phyloP scores from a whole-genome alignment of 2,329 filamentous ascomycete species.

The Neoarthrinium moseri region DNA sequence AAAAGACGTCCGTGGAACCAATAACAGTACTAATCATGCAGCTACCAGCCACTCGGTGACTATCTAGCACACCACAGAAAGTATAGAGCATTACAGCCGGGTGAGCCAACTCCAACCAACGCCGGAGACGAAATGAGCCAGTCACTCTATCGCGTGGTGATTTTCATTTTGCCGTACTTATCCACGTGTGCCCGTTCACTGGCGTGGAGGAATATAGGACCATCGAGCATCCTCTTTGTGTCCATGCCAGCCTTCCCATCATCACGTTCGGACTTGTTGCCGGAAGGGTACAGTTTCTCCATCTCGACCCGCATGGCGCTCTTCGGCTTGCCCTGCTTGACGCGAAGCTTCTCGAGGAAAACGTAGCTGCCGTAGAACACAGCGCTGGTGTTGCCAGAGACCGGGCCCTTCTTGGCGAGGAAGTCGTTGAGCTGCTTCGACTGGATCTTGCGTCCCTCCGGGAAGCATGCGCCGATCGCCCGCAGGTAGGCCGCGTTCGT shows the following conservation, averaged over 20 bases:
- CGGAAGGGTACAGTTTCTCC: conserved; percentile 35
- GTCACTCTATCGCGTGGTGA: no score
- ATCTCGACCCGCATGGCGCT: conserved; percentile 48
- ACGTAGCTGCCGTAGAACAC: conserved; percentile 56
- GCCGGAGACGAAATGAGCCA: no score
- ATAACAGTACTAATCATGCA: no score
- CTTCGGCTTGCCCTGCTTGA: conserved; percentile 52
- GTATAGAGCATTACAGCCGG: no score
- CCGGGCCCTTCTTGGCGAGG: conserved; percentile 45
- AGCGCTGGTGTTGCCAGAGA: conserved; percentile 44
- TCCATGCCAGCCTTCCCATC: conserved; percentile 23
- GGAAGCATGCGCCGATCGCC: conserved; percentile 41
- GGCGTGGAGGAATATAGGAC: conserved; percentile 5
- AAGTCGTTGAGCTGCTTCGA: conserved; percentile 47
- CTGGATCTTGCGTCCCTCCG: conserved; percentile 35
- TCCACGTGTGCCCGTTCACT: conserved; percentile 13
- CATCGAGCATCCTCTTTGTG: conserved; percentile 8
- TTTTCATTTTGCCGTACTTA: conserved; percentile 14
- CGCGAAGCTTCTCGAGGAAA: conserved; percentile 58
- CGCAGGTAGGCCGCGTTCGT: conserved; percentile 53
- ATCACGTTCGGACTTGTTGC: conserved; percentile 36
- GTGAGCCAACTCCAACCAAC: no score
- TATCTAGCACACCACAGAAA: no score
- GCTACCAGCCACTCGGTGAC: no score
- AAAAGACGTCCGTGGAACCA: no score